Evolutionary conservation across 805 yeast species (phyloP).

Genomic region (Clavispora fructus): DNA sequence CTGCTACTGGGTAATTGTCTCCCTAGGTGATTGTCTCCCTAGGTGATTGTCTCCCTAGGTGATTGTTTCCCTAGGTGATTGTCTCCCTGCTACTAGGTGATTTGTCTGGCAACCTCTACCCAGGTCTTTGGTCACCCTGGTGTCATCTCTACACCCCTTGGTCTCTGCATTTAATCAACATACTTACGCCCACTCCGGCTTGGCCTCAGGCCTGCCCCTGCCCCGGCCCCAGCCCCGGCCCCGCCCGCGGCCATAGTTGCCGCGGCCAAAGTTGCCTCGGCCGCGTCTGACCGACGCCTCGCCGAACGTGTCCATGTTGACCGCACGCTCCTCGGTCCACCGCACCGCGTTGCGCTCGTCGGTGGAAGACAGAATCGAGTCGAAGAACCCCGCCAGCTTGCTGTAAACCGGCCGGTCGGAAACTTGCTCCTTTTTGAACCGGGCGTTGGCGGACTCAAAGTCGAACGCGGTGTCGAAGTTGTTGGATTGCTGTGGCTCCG

Average conservation of each 20-base stretch:
- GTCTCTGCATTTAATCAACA: no score
- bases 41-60: no score
- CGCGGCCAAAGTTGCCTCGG: slow-evolving; percentile 21
- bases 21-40: no score
- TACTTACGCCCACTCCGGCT: slow-evolving; percentile 16
- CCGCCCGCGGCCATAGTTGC: slow-evolving; percentile 33
- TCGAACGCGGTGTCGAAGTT: slow-evolving; percentile 56
- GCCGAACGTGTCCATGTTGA: slow-evolving; percentile 83
- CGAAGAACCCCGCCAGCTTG: slow-evolving; percentile 83
- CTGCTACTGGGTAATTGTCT: no score
- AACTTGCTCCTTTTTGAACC: slow-evolving; percentile 50
- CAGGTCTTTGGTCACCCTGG: no score
- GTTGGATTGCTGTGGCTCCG: slow-evolving; percentile 9
- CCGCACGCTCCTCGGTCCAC: slow-evolving; percentile 66
- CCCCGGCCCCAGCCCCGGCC: slow-evolving; percentile 45
- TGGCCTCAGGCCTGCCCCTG: slow-evolving; percentile 31
- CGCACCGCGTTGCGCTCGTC: slow-evolving; percentile 45
- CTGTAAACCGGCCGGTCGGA: slow-evolving; percentile 48
- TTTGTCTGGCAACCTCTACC: no score
- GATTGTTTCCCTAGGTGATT: no score
- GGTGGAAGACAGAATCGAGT: slow-evolving; percentile 70
- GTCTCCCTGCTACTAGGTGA: no score
- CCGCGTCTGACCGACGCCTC: slow-evolving; percentile 46
- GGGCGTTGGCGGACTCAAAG: slow-evolving; percentile 69
- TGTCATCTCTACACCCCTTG: no score